Percentiles rank a stretch among this genome's conserved stretches.
phyloP scores from a whole-genome alignment of 2,329 filamentous ascomycete genomes.

The Torrubiella hemipterigena region DNA sequence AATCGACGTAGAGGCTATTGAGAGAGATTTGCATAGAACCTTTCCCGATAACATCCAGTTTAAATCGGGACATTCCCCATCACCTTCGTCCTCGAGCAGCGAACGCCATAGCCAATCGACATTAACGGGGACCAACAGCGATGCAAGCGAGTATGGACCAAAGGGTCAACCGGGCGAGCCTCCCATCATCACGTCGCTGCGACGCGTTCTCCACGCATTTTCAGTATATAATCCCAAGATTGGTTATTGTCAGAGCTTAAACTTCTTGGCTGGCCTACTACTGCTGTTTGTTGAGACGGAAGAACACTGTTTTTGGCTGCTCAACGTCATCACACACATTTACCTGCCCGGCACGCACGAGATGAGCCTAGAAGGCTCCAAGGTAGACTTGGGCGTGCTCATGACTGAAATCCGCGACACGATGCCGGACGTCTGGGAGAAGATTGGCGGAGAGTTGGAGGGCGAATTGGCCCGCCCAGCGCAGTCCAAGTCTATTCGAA shows the following conservation, averaged over 20 bases:
- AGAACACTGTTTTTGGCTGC: slow-evolving; percentile 84
- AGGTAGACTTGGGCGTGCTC: slow-evolving; percentile 85
- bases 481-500: slow-evolving; percentile 21
- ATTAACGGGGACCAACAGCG: slow-evolving; percentile 21
- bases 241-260: slow-evolving; percentile 91
- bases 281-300: slow-evolving; percentile 80
- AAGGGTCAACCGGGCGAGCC: slow-evolving; percentile 45
- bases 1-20: slow-evolving; percentile 78
- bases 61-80: slow-evolving; percentile 43
- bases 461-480: slow-evolving; percentile 25
- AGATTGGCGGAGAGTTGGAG: slow-evolving; percentile 71
- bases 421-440: slow-evolving; percentile 74
- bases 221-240: slow-evolving; percentile 83
- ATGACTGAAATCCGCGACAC: slow-evolving; percentile 78
- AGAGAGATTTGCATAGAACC: slow-evolving; percentile 84
- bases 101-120: slow-evolving; percentile 24
- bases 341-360: slow-evolving; percentile 90
- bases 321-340: slow-evolving; percentile 81
- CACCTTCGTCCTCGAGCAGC: slow-evolving; percentile 19
- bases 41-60: slow-evolving; percentile 92
- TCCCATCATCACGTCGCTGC: slow-evolving; percentile 66
- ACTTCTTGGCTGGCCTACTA: slow-evolving; percentile 84
- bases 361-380: slow-evolving; percentile 78
- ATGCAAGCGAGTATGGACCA: slow-evolving; percentile 15
- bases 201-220: slow-evolving; percentile 80